Conservation (phyloP, 176 grass and related monocot species). For the Carex myosuroides region DNA sequence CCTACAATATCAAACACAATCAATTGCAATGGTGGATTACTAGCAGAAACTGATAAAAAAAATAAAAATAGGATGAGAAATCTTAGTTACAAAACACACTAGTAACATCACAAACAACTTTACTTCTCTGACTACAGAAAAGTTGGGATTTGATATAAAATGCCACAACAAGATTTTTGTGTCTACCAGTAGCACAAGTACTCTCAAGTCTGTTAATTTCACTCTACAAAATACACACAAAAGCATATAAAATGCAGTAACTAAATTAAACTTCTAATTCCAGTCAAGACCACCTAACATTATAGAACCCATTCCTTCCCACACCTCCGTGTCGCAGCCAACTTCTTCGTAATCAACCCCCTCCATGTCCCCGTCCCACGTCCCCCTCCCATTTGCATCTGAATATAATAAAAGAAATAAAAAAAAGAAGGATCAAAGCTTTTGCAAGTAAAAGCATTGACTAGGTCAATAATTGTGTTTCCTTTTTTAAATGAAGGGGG, state of each 20-base stretch:
- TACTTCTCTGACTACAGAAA: too few relatives aligned
- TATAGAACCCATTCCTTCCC: conserved; percentile 82
- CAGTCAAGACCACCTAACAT: conserved; percentile 72
- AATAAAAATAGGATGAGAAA: not conserved
- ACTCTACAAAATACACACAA: not conserved
- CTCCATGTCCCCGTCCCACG: conserved; percentile 68
- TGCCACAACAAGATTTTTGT: not conserved
- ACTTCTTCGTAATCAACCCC: conserved; percentile 82
- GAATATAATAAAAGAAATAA: conserved; percentile 3
- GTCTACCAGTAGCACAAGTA: not conserved
- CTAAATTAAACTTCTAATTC: conserved; percentile 30
- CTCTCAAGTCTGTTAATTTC: not conserved
- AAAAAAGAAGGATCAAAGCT: not conserved
- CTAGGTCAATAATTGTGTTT: not conserved
- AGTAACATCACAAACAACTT: not conserved
- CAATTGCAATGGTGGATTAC: not conserved
- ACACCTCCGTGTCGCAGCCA: conserved; percentile 65
- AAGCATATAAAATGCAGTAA: not conserved
- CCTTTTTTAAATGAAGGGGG: not conserved
- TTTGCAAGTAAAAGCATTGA: not conserved
- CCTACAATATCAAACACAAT: not conserved
- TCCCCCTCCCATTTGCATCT: conserved; percentile 70
- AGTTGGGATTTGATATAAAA: not conserved
- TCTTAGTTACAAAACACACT: not conserved
- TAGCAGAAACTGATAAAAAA: not conserved